Evolutionary conservation across 1,284 basidiomycete species (phyloP).

Genomic region (Ganoderma leucocontextum): DNA sequence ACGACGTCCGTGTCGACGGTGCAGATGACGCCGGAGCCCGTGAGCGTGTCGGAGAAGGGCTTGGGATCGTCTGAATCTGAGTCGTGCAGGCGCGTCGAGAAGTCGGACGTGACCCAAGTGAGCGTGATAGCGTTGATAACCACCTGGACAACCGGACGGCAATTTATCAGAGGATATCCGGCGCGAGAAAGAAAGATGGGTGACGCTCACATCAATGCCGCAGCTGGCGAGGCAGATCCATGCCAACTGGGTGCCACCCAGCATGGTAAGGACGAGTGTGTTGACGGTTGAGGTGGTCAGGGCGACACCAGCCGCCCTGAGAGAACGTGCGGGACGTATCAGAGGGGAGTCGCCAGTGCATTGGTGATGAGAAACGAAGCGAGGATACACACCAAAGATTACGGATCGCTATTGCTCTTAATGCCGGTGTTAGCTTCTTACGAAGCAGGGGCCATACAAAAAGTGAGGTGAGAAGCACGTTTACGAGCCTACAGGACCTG

Average conservation of each 20-base stretch:
- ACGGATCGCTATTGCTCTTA: constrained; percentile 47
- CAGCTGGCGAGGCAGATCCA: constrained; percentile 65
- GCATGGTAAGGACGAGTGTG: constrained; percentile 55
- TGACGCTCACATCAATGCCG: constrained; percentile 51
- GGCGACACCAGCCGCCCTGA: constrained; percentile 53
- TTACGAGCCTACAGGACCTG: constrained; percentile 44
- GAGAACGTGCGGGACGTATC: background rate
- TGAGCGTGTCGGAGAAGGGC: constrained; percentile 11
- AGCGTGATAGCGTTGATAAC: constrained; percentile 38
- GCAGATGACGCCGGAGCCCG: constrained; percentile 17
- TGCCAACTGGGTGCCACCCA: constrained; percentile 58
- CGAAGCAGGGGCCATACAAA: constrained; percentile 57
- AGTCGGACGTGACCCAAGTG: constrained; percentile 40
- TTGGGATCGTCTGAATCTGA: constrained; percentile 1
- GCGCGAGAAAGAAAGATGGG: background rate
- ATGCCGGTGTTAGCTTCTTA: constrained; percentile 44
- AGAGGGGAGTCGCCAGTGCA: background rate
- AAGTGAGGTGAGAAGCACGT: constrained; percentile 51
- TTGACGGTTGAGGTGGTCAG: constrained; percentile 54
- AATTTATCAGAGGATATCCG: background rate
- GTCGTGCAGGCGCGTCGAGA: background rate
- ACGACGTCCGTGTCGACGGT: background rate
- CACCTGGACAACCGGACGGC: constrained; percentile 9
- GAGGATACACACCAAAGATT: constrained; percentile 47
- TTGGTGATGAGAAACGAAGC: no score